Evolutionary conservation across 2,329 filamentous ascomycete species (phyloP).

Genomic region (Stachybotrys chartarum): DNA sequence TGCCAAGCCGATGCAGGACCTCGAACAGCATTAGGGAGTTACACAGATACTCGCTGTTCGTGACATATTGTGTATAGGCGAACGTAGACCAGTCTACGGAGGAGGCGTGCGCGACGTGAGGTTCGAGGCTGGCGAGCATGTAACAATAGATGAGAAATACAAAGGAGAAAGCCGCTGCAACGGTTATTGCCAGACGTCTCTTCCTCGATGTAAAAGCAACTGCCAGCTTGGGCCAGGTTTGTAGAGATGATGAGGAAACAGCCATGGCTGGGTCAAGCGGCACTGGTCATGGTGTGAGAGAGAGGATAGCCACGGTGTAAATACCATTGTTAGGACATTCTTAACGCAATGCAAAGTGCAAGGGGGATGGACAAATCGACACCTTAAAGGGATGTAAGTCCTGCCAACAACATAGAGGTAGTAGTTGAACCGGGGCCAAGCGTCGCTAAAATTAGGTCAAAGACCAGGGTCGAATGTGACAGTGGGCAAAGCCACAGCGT

Average conservation of each 20-base stretch:
- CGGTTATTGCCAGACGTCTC: not conserved
- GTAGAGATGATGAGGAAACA: not conserved
- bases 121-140: not conserved
- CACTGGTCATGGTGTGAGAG: not conserved
- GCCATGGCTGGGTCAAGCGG: not conserved
- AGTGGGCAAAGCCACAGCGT: too few relatives aligned
- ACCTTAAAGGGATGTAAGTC: too few relatives aligned
- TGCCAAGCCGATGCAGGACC: constrained; percentile 30
- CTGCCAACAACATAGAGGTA: too few relatives aligned
- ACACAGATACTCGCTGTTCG: constrained; percentile 38
- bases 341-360: too few relatives aligned
- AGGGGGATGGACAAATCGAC: too few relatives aligned
- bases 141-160: not conserved
- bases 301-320: not conserved
- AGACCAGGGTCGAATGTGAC: too few relatives aligned
- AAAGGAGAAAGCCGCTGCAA: not conserved
- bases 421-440: too few relatives aligned
- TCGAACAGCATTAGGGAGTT: constrained; percentile 46
- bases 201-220: not conserved
- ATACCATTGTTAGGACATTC: not conserved
- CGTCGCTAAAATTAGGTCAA: too few relatives aligned
- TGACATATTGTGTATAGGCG: constrained; percentile 44
- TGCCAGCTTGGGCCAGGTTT: not conserved
- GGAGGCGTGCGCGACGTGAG: not conserved
- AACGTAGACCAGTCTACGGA: constrained; percentile 14